Conservation (phyloP, 352 stramenopile genomes). For the Phytophthora palmivora region DNA sequence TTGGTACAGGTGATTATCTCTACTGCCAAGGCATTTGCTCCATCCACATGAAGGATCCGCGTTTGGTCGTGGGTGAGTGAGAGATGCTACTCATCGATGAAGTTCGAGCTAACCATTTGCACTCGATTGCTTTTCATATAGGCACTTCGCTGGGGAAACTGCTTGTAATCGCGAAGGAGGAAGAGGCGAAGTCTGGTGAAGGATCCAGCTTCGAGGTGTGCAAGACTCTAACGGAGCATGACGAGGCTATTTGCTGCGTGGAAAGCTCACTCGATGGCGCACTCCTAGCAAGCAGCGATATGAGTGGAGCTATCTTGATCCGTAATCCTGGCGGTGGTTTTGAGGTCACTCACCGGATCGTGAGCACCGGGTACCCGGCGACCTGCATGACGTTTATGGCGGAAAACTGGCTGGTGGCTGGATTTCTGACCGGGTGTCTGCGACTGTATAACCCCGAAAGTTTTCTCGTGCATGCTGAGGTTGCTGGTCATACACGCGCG, state of each 20-base stretch:
- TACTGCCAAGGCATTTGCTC: slow-evolving; percentile 75
- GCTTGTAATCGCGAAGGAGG: slow-evolving; percentile 64
- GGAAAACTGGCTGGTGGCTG: slow-evolving; percentile 61
- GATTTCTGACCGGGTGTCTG: slow-evolving; percentile 67
- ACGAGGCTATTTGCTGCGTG: slow-evolving; percentile 64
- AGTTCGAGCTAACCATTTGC: neutral
- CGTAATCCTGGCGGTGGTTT: slow-evolving; percentile 60
- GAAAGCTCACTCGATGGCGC: slow-evolving; percentile 49
- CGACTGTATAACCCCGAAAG: slow-evolving; percentile 59
- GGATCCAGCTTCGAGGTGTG: slow-evolving; percentile 66
- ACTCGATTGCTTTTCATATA: slow-evolving; percentile 20
- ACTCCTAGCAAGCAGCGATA: slow-evolving; percentile 67
- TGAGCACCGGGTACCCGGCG: slow-evolving; percentile 47
- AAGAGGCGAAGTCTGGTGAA: slow-evolving; percentile 52
- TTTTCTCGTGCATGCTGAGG: slow-evolving; percentile 64
- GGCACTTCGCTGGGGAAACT: slow-evolving; percentile 67
- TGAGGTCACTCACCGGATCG: slow-evolving; percentile 69
- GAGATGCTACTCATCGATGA: neutral
- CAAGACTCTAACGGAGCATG: slow-evolving; percentile 63
- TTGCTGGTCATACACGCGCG: slow-evolving; percentile 73
- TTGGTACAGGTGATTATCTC: slow-evolving; percentile 42
- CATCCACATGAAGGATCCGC: slow-evolving; percentile 53
- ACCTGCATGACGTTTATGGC: slow-evolving; percentile 63
- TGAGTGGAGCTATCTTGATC: slow-evolving; percentile 64
- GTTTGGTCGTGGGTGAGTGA: slow-evolving; percentile 56